A percentile compares a stretch with the other conserved stretches of the same genome.
Evolutionary conservation across 1,139 yeast genomes (phyloP).

Genomic region (Kodamaea sp.): DNA sequence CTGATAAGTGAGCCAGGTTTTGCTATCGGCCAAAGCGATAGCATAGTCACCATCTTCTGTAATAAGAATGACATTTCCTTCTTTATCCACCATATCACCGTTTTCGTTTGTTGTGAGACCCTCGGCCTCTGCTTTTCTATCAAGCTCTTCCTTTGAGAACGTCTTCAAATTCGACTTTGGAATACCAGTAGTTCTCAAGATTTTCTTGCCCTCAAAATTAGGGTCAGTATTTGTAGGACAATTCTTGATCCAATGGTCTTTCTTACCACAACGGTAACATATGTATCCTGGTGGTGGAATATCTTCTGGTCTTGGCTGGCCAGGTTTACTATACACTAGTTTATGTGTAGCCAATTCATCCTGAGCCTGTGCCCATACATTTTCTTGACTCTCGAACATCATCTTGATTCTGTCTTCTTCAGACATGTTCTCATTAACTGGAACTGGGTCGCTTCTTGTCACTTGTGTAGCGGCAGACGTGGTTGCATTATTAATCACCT

Average conservation of each 20-base stretch:
- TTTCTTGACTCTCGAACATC: conserved; percentile 91
- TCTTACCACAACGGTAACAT: conserved; percentile 95
- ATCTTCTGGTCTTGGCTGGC: conserved; percentile 52
- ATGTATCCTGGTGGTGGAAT: conserved; percentile 95
- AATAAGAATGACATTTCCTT: conserved; percentile 75
- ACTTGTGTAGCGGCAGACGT: conserved; percentile 16
- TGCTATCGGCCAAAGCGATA: conserved; percentile 89
- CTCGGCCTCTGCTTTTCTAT: conserved; percentile 58
- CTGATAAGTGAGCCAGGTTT: conserved; percentile 88
- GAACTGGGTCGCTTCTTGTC: conserved; percentile 10
- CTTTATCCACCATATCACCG: conserved; percentile 56
- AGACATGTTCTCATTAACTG: conserved; percentile 44
- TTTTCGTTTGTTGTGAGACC: conserved; percentile 43
- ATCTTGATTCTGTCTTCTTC: conserved; percentile 88
- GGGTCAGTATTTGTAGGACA: conserved; percentile 96
- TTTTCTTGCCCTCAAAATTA: conserved; percentile 87
- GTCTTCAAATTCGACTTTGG: conserved; percentile 91
- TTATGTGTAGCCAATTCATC: conserved; percentile 82
- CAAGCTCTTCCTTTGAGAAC: conserved; percentile 51
- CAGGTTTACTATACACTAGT: conserved; percentile 54
- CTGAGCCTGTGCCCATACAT: conserved; percentile 94
- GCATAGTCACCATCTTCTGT: conserved; percentile 96
- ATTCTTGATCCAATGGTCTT: conserved; percentile 94
- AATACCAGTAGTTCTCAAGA: conserved; percentile 94
- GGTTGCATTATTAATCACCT: conserved; percentile 31